Evolutionary conservation across 306 rosid genomes (phyloP), one percentile per base, ranked within the genome.

Genomic region (Lathyrus sativus): DNA sequence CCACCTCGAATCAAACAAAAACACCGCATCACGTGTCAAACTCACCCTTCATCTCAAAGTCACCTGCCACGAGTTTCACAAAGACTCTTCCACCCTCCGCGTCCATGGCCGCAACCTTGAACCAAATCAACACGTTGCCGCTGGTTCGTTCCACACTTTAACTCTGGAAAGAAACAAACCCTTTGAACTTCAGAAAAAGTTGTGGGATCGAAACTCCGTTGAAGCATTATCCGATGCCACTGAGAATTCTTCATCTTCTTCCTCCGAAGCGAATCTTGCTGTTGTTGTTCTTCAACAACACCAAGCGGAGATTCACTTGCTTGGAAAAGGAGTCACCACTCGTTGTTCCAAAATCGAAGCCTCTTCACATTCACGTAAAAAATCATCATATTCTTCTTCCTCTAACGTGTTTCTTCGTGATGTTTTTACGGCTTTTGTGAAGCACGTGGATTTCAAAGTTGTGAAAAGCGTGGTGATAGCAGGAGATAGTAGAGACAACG

Each of bases 51-150:
- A 65, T 45, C 48, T 81, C 50, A 81, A 81, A 48, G 81, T 81
- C 70, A 76, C 70, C 4, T 22, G 50, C 59, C 75, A 13, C 12
- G 75, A 71, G 39, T 80, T 66, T 62, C 64, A 71, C 64, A 80
- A 75, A 11, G 78, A 76, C 68, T 67, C 78, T 13, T 71, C 78
- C 22, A 76, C 85, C 28, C 50, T 81, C 12, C 76, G 85, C 45
- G 49, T 81, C 10, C 76, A 62, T 0, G 85, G 81, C 18, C 62
- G 72, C 46, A 81, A 48, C 70, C 62, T 76, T 7, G 73, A 68
- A 1, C 3, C 65, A 0, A 76, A 62, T 45, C 69, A 31, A 5
- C 67, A 37, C 15, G 73, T 76, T 2, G 56, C 76, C 0, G 76
- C 66, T 0, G 76, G 81, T 0, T 72, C 85, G 24, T 67, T 72